These are phyloP conservation scores for Phytopythium cucurbitacearum DNA, from an alignment of 352 stramenopile species.

Conservation along the genomic window DNA sequence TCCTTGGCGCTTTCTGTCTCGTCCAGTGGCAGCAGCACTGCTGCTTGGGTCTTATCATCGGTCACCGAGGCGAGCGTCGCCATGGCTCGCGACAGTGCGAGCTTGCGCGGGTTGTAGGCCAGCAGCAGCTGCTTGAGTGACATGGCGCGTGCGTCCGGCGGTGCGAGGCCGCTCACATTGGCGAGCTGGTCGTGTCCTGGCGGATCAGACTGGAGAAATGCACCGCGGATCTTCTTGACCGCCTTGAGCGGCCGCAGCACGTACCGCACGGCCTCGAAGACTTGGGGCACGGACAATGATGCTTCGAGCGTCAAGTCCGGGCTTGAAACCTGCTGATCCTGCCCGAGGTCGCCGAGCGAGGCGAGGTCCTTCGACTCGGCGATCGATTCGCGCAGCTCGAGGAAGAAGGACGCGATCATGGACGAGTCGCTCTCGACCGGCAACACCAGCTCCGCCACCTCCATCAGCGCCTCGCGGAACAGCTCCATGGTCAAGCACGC, in stretches of 20 bases:
- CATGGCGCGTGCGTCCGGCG: constrained; percentile 47
- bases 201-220: constrained; percentile 52
- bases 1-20: background rate
- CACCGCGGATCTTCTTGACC: constrained; percentile 47
- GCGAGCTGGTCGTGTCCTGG: constrained; percentile 42
- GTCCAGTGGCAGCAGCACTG: no score
- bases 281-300: constrained; percentile 5
- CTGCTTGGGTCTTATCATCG: no score
- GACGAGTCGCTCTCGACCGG: constrained; percentile 47
- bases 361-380: constrained; percentile 8
- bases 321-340: background rate
- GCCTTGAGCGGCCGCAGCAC: constrained; percentile 28
- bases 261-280: constrained; percentile 10
- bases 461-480: constrained; percentile 58
- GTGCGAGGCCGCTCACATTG: constrained; percentile 35
- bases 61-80: constrained; percentile 12
- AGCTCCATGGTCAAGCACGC: constrained; percentile 28
- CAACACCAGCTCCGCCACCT: constrained; percentile 57
- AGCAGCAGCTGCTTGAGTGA: constrained; percentile 76
- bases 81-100: constrained; percentile 61
- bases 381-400: constrained; percentile 50
- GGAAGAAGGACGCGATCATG: constrained; percentile 45
- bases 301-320: constrained; percentile 2
- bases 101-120: constrained; percentile 69
- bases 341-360: background rate